phyloP scores from a whole-genome alignment of 441 rosid genomes.

The Hura crepitans region DNA sequence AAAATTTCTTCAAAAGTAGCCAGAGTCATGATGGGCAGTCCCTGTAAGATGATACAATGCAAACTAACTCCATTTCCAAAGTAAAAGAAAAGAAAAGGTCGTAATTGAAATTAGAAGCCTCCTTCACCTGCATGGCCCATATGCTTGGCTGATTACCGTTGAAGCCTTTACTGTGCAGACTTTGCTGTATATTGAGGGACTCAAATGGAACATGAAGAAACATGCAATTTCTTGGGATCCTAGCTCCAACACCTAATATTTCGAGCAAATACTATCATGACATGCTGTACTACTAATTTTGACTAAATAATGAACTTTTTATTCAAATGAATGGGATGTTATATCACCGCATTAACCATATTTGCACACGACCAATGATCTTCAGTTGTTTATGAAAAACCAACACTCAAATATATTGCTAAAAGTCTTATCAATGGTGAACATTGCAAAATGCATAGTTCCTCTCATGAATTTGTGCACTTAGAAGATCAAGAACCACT shows the following conservation, averaged over 20 bases:
- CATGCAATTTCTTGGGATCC: constrained; percentile 62
- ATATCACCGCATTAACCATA: background rate
- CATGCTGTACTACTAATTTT: constrained; percentile 5
- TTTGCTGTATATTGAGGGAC: constrained; percentile 41
- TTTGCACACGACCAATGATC: background rate
- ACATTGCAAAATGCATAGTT: background rate
- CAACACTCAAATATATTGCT: background rate
- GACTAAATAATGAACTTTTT: constrained; percentile 2
- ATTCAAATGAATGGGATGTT: constrained; percentile 8
- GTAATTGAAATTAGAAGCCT: background rate
- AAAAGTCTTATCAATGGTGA: background rate
- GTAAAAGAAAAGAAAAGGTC: background rate
- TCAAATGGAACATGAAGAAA: constrained; percentile 67
- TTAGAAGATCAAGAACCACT: constrained; percentile 12
- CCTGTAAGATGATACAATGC: constrained; percentile 36
- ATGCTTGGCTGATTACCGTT: constrained; percentile 64
- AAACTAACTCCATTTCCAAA: constrained; percentile 12
- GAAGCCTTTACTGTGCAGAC: constrained; percentile 59
- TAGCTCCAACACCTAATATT: constrained; percentile 73
- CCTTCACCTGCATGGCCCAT: constrained; percentile 79
- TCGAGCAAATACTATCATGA: constrained; percentile 27
- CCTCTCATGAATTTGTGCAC: background rate
- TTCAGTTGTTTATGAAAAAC: background rate
- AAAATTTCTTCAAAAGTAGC: constrained; percentile 69
- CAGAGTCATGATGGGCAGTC: constrained; percentile 56